A percentile compares a stretch with the other conserved stretches of the same genome.
Evolutionary conservation across 225 moss, liverwort and hornwort genomes (phyloP).

Genomic region (Sphagnum contortum): DNA sequence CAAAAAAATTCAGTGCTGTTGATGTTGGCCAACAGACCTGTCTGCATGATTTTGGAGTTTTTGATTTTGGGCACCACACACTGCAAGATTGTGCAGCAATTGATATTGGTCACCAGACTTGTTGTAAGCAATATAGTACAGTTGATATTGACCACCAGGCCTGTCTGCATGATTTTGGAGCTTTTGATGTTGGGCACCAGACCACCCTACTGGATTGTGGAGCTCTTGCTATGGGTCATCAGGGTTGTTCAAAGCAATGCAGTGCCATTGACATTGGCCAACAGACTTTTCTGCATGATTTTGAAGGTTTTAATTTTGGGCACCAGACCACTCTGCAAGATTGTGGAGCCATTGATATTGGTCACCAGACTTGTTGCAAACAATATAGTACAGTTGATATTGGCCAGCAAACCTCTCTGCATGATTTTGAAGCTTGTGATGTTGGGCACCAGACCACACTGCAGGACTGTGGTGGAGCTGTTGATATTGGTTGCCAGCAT

Average conservation of each 20-base stretch:
- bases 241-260: not conserved
- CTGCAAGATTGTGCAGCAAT: not conserved
- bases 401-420: conserved; percentile 6
- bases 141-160: not conserved
- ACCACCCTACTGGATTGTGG: conserved; percentile 1
- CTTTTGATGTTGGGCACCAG: not conserved
- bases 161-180: conserved; percentile 8
- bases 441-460: conserved; percentile 12
- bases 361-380: conserved; percentile 3
- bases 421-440: conserved; percentile 4
- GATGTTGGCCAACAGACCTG: not conserved
- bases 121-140: not conserved
- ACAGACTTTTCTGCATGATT: conserved; percentile 1
- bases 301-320: not conserved
- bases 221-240: not conserved
- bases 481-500: not conserved
- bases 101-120: conserved; percentile 4
- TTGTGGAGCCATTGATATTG: conserved; percentile 1
- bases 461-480: conserved; percentile 6
- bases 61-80: conserved; percentile 4
- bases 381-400: not conserved
- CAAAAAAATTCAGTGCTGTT: conserved; percentile 6
- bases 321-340: not conserved
- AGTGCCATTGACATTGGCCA: conserved; percentile 1
- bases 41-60: conserved; percentile 7